Percentiles rank a stretch among this genome's conserved stretches.
Evolutionary conservation across 116 monocot species (phyloP).

Genomic region (Zostera marina): DNA sequence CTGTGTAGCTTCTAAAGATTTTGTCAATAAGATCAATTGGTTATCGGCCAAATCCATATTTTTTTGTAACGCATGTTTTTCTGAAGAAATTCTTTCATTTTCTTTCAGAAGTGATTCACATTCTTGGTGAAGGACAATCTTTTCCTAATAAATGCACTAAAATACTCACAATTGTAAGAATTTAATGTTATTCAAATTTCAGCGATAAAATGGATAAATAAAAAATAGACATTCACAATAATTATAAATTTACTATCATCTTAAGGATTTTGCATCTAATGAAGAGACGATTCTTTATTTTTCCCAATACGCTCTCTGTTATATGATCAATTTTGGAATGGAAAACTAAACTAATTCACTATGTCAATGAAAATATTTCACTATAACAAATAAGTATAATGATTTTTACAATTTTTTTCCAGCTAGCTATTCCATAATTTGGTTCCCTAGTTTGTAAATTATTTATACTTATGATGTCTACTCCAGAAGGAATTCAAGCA

Average conservation of each 20-base stretch:
- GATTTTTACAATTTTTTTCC: too few species aligned
- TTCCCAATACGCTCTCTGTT: too few species aligned
- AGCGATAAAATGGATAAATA: too few species aligned
- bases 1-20: slow-evolving; percentile 54
- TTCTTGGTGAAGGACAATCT: slow-evolving; percentile 60
- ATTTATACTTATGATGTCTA: too few species aligned
- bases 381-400: too few species aligned
- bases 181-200: not conserved
- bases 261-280: not conserved
- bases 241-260: not conserved
- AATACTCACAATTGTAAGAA: not conserved
- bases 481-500: too few species aligned
- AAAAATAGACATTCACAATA: not conserved
- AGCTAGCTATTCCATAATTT: too few species aligned
- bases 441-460: too few species aligned
- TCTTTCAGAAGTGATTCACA: slow-evolving; percentile 63
- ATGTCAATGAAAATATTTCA: too few species aligned
- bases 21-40: slow-evolving; percentile 40
- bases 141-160: slow-evolving; percentile 39
- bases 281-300: not conserved
- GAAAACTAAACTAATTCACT: too few species aligned
- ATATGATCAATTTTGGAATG: too few species aligned
- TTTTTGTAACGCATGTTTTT: slow-evolving; percentile 44
- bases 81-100: slow-evolving; percentile 46
- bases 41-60: slow-evolving; percentile 49